phyloP scores from a whole-genome alignment of 495 filamentous ascomycete genomes.

The Penicillium mononematosum region DNA sequence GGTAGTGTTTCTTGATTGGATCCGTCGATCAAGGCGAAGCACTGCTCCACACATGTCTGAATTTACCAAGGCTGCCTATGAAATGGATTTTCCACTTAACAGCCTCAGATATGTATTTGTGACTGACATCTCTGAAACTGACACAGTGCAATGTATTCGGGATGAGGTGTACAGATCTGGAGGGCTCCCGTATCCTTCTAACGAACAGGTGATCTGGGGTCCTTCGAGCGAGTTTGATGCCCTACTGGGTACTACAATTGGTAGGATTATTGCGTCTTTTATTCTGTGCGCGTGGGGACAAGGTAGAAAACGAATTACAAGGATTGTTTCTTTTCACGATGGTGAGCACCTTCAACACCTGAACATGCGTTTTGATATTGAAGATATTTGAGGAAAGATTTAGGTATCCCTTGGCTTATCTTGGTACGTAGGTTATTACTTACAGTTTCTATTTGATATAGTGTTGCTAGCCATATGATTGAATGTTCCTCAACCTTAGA shows the following conservation, averaged over 20 bases:
- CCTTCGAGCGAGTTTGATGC: neutral
- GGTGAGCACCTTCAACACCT: neutral
- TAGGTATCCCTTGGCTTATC: neutral
- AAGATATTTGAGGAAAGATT: neutral
- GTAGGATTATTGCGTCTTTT: neutral
- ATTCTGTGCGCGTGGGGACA: constrained; percentile 4
- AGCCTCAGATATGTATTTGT: neutral
- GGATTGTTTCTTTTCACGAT: constrained; percentile 1
- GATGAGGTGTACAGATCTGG: neutral
- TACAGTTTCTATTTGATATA: no score
- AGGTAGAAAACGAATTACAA: neutral
- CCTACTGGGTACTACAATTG: neutral
- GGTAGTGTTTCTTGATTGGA: neutral
- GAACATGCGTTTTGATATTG: constrained; percentile 4
- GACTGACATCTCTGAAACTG: neutral
- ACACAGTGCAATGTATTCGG: neutral
- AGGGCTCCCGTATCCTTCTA: neutral
- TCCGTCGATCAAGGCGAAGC: neutral
- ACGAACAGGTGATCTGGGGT: neutral
- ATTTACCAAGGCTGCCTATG: neutral
- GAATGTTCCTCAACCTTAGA: no score
- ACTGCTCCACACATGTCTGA: neutral
- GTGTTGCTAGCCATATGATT: no score
- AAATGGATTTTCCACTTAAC: constrained; percentile 1
- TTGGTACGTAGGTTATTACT: no score